Conservation (phyloP, 495 filamentous ascomycete species). For the Podospora didyma region DNA sequence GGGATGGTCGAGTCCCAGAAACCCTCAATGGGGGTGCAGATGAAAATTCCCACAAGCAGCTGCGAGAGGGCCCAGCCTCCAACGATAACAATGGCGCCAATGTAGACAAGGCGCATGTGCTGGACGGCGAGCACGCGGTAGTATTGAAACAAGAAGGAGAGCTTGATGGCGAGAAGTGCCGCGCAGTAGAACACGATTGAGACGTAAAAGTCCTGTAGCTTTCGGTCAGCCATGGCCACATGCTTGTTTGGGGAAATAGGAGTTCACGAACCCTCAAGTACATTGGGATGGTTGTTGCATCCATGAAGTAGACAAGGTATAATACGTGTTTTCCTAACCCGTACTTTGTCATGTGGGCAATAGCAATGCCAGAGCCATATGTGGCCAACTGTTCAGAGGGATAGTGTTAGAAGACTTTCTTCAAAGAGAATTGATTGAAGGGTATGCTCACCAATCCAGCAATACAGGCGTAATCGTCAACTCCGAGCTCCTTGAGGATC, state of each 20-base stretch:
- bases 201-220: constrained; percentile 26
- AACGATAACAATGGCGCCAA: constrained; percentile 25
- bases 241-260: too few species aligned
- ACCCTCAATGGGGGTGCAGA: constrained; percentile 24
- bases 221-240: too few species aligned
- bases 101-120: constrained; percentile 18
- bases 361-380: constrained; percentile 17
- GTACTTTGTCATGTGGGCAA: constrained; percentile 22
- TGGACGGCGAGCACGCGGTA: constrained; percentile 31
- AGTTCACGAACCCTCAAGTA: constrained; percentile 17
- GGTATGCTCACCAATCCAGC: constrained; percentile 11
- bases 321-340: constrained; percentile 23
- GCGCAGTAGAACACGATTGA: constrained; percentile 33
- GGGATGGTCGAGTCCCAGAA: constrained; percentile 23
- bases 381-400: constrained; percentile 10
- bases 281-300: constrained; percentile 11
- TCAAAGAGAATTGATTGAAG: not conserved
- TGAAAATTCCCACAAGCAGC: constrained; percentile 25
- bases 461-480: constrained; percentile 23
- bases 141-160: constrained; percentile 33
- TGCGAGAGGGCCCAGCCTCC: constrained; percentile 27
- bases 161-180: constrained; percentile 24
- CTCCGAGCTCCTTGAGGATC: constrained; percentile 21
- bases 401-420: too few species aligned
- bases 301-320: constrained; percentile 9